These are phyloP conservation scores for Periconia sp. DNA, from an alignment of 2,329 filamentous ascomycete genomes.

Conservation along the genomic window DNA sequence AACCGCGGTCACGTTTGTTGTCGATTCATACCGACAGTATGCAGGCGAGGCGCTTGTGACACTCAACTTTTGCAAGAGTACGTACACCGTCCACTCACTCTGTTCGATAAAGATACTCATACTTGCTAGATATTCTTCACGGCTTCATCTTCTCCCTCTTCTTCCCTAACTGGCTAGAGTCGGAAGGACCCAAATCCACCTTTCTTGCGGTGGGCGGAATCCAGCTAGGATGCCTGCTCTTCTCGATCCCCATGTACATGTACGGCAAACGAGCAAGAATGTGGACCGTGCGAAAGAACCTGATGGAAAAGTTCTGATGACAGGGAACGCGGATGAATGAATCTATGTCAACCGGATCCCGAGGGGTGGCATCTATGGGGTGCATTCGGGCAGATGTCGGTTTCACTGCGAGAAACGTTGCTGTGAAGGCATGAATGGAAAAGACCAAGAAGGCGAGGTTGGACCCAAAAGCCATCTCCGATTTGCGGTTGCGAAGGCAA, in stretches of 20 bases:
- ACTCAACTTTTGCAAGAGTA: slow-evolving; percentile 88
- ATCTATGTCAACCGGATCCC: no score
- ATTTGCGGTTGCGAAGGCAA: no score
- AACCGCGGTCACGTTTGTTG: slow-evolving; percentile 89
- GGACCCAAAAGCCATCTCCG: no score
- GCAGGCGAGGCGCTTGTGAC: slow-evolving; percentile 93
- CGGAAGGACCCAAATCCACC: slow-evolving; percentile 73
- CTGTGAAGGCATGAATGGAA: no score
- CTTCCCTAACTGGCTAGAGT: slow-evolving; percentile 66
- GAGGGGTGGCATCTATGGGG: no score
- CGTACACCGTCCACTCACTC: slow-evolving; percentile 19
- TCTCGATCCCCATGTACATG: slow-evolving; percentile 89
- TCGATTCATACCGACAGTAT: slow-evolving; percentile 91
- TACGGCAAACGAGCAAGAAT: slow-evolving; percentile 88
- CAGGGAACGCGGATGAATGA: not conserved
- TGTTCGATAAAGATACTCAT: slow-evolving; percentile 14
- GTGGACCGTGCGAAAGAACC: slow-evolving; percentile 86
- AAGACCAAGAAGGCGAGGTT: no score
- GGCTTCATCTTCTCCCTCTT: slow-evolving; percentile 88
- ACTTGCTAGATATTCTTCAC: slow-evolving; percentile 70
- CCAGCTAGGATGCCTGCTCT: slow-evolving; percentile 73
- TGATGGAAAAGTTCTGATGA: slow-evolving; percentile 75
- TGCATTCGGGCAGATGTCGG: no score
- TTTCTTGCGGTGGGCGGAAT: slow-evolving; percentile 85
- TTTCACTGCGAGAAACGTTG: no score